Base-by-base conservation (phyloP, 257 asterid species). In the Misopates orontium region DNA sequence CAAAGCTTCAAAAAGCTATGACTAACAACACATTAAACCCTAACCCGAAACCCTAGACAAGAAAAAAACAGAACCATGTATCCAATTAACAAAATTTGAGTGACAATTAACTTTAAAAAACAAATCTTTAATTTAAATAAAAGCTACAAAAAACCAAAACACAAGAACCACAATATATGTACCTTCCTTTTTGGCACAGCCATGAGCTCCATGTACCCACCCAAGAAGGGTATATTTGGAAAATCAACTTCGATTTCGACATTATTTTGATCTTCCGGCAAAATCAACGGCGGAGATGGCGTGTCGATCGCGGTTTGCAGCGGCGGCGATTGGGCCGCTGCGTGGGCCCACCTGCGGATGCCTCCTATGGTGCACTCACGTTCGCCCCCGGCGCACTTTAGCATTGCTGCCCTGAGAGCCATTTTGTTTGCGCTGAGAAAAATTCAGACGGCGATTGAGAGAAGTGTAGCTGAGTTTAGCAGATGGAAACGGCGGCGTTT, bases 141-240 rank as follows among this genome's bases (percentile, higher is more conserved):
- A 28, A 28, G 36, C 36, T 2, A 28, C 36, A 28, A 3, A 28
- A 28, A 28, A 2, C 7, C 36, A 28, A 28, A 7, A 28, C 3
- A 28, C 36, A 28, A 28, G 3, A 28, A 28, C 36, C 7, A 28
- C 36, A 2, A 28, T 7, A 42, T 15, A 12, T 42, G 49, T 69
- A 81, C 93, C 86, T 81, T 83, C 73, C 56, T 83, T 62, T 79
- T 85, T 7, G 89, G 93, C 31, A 85, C 93, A 61, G 89, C 93
- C 93, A 83, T 85, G 60, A 85, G 93, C 69, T 85, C 90, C 75
- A 85, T 72, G 31, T 71, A 71, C 8, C 84, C 89, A 14, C 47
- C 53, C 17, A 66, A 25, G 32, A 63, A 71, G 19, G 76, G 60
- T 66, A 51, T 53, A 42, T 67, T 52, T 14, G 77, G 76, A 5